A percentile compares a stretch with the other conserved stretches of the same genome.
Evolutionary conservation across 1,139 yeast genomes (phyloP).

Genomic region (Maudiozyma humilis): DNA sequence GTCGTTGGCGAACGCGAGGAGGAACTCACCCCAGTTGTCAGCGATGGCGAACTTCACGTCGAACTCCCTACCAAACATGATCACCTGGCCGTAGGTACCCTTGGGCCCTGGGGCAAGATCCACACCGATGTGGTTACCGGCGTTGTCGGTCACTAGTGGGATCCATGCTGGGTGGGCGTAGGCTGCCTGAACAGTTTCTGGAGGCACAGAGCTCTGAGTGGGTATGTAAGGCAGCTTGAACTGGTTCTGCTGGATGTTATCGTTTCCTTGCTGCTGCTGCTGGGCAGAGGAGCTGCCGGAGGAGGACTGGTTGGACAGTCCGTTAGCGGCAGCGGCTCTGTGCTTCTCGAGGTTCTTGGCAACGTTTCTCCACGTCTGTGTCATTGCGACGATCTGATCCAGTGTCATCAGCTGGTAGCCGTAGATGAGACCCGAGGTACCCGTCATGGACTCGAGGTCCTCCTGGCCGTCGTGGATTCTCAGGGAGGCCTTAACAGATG

Average conservation of each 20-base stretch:
- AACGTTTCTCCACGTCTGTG: slow-evolving; percentile 62
- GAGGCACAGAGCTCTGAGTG: slow-evolving; percentile 68
- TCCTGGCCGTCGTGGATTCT: slow-evolving; percentile 65
- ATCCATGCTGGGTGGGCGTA: slow-evolving; percentile 90
- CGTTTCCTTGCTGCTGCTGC: slow-evolving; percentile 6
- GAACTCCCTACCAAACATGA: slow-evolving; percentile 81
- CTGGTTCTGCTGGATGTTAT: slow-evolving; percentile 16
- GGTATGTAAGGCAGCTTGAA: slow-evolving; percentile 38
- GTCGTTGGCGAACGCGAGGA: slow-evolving; percentile 74
- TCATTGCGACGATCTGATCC: slow-evolving; percentile 55
- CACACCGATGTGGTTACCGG: slow-evolving; percentile 84
- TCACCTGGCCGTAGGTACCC: slow-evolving; percentile 78
- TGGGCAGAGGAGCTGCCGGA: slow-evolving; percentile 3
- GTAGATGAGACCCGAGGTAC: slow-evolving; percentile 53
- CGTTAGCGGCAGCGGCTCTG: slow-evolving; percentile 5
- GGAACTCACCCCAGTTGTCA: slow-evolving; percentile 77
- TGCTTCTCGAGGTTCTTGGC: slow-evolving; percentile 39
- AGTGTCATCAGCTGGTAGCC: slow-evolving; percentile 58
- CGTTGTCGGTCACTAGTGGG: slow-evolving; percentile 77
- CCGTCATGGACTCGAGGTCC: slow-evolving; percentile 41
- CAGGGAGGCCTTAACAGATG: slow-evolving; percentile 51
- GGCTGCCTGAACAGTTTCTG: slow-evolving; percentile 55
- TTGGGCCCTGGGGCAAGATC: slow-evolving; percentile 77
- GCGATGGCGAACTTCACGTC: slow-evolving; percentile 75
- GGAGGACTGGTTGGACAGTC: slow-evolving; percentile 6